These are phyloP conservation scores for Erythrophleum fordii DNA, from an alignment of 306 rosid species.

Conservation along the genomic window DNA sequence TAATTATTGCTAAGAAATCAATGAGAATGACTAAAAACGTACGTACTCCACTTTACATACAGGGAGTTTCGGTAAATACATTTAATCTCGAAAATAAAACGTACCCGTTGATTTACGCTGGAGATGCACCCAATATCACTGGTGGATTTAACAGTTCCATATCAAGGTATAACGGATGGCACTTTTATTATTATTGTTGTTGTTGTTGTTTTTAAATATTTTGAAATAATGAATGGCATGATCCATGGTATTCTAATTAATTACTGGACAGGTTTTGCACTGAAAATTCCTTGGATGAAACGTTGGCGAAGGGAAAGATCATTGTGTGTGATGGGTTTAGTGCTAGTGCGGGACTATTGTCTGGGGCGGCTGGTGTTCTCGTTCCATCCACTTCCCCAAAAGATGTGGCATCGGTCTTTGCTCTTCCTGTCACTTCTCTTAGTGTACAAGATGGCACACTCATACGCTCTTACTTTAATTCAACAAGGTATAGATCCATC, in stretches of 20 bases:
- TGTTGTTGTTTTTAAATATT: neutral
- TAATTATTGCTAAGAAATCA: neutral
- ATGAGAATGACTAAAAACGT: neutral
- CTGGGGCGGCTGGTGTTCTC: conserved; percentile 39
- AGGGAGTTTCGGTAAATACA: conserved; percentile 53
- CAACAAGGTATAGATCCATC: neutral
- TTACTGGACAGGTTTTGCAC: conserved; percentile 13
- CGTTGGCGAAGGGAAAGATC: conserved; percentile 46
- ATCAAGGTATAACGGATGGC: conserved; percentile 24
- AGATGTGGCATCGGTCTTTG: neutral
- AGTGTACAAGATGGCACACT: neutral
- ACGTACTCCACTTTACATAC: neutral
- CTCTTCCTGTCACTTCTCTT: conserved; percentile 38
- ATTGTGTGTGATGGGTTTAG: conserved; percentile 38
- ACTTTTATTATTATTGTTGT: neutral
- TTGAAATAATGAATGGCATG: neutral
- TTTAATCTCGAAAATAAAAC: conserved; percentile 13
- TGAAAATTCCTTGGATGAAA: conserved; percentile 15
- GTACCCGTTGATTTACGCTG: conserved; percentile 43
- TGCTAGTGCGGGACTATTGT: rapidly evolving
- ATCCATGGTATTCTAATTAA: neutral
- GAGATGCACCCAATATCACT: conserved; percentile 44
- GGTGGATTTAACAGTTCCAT: neutral
- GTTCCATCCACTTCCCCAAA: neutral
- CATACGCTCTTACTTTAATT: neutral